Conservation (phyloP, 345 rosid genomes). For the Euphorbia peplus region DNA sequence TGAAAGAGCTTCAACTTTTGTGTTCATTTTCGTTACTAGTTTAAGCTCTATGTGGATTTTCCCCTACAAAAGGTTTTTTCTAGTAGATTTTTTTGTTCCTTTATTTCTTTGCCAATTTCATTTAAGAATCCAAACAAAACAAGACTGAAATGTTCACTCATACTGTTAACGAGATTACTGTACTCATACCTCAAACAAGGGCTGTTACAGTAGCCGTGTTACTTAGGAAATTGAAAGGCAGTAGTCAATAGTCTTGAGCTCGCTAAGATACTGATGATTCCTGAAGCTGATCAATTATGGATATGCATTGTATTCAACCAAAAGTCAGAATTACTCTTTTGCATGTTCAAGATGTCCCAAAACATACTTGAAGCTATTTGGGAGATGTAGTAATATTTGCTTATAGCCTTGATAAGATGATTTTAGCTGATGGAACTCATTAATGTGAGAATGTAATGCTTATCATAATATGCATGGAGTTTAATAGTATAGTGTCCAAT, state of each 20-base stretch:
- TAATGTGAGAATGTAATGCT: not conserved
- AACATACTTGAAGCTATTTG: not conserved
- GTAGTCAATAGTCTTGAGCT: not conserved
- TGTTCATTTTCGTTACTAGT: too few relatives aligned
- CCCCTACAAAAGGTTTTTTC: too few relatives aligned
- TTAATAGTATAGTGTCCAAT: not conserved
- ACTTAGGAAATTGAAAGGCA: not conserved
- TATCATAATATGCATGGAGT: not conserved
- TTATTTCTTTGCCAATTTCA: too few relatives aligned
- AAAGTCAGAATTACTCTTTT: not conserved
- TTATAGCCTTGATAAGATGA: not conserved
- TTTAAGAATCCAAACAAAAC: too few relatives aligned
- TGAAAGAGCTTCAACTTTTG: too few relatives aligned
- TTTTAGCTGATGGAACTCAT: not conserved
- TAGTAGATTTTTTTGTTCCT: too few relatives aligned
- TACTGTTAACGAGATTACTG: not conserved
- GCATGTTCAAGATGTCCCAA: not conserved
- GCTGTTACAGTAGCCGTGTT: not conserved
- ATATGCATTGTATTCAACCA: not conserved
- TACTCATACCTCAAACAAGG: not conserved
- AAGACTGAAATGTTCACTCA: not conserved
- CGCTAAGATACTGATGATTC: not conserved
- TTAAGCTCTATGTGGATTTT: too few relatives aligned
- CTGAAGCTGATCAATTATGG: not conserved
- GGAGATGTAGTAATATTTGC: not conserved